These are phyloP conservation scores for Nothopassalora personata DNA, from an alignment of 2,329 filamentous ascomycete species.

Conservation along the genomic window DNA sequence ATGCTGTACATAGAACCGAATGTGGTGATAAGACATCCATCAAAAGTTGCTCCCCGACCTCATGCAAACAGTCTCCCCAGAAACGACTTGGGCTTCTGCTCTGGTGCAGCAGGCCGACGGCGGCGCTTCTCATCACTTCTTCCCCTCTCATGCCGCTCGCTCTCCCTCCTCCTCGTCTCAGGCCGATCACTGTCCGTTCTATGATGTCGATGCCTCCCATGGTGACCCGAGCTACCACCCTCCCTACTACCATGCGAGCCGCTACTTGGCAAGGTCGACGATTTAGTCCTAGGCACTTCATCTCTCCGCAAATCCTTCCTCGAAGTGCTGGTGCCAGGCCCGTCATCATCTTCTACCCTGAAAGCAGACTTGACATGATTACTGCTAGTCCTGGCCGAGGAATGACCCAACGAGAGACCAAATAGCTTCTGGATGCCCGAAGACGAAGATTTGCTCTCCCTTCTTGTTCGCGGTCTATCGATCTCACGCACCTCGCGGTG, in stretches of 20 bases:
- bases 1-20: neutral
- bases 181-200: slow-evolving; percentile 5
- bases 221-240: slow-evolving; percentile 11
- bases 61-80: slow-evolving; percentile 3
- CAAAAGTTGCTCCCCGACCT: neutral
- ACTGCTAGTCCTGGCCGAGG: neutral
- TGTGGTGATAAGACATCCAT: neutral
- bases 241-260: slow-evolving; percentile 1
- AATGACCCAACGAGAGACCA: slow-evolving; percentile 4
- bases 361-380: neutral
- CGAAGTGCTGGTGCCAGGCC: neutral
- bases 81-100: slow-evolving; percentile 1
- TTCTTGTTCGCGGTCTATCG: slow-evolving; percentile 6
- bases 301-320: neutral
- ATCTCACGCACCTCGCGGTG: neutral
- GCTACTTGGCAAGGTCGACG: neutral
- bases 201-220: slow-evolving; percentile 12
- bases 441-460: slow-evolving; percentile 12
- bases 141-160: neutral
- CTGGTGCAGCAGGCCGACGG: neutral
- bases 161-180: slow-evolving; percentile 1
- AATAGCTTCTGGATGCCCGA: slow-evolving; percentile 5
- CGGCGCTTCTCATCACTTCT: neutral
- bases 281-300: neutral
- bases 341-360: neutral